phyloP scores from a whole-genome alignment of 2,329 filamentous ascomycete species.

The Cadophora luteo-olivacea region DNA sequence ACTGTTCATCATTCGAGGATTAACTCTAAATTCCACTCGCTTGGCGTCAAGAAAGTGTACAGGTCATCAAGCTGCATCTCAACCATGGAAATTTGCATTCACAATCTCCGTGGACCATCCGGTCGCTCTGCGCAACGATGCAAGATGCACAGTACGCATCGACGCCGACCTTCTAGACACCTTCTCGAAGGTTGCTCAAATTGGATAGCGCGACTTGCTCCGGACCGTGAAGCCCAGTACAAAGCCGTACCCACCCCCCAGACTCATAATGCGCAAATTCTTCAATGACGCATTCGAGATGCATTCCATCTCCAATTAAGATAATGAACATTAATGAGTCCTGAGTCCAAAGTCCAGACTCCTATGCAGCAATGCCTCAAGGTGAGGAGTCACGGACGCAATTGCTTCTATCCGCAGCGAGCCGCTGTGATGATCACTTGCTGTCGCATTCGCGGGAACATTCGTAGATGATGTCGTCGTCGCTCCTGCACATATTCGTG shows the following conservation, averaged over 20 bases:
- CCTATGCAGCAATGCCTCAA: slow-evolving; percentile 13
- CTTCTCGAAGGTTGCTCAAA: slow-evolving; percentile 24
- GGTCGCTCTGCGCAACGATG: not conserved
- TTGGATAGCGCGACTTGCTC: not conserved
- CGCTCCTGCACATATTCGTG: slow-evolving; percentile 4
- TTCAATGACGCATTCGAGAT: slow-evolving; percentile 10
- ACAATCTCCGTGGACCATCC: slow-evolving; percentile 8
- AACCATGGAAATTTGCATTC: slow-evolving; percentile 9
- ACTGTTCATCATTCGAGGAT: slow-evolving; percentile 7
- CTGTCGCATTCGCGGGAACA: not conserved
- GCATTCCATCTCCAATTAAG: not conserved
- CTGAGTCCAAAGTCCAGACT: not conserved
- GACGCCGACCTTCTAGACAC: not conserved
- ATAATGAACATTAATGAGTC: slow-evolving; percentile 6
- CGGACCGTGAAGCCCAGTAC: not conserved
- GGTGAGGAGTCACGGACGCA: slow-evolving; percentile 11
- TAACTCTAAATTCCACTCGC: slow-evolving; percentile 18
- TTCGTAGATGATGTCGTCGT: slow-evolving; percentile 11
- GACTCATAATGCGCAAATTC: not conserved
- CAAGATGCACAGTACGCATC: slow-evolving; percentile 13
- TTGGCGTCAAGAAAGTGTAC: slow-evolving; percentile 5
- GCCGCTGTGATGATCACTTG: slow-evolving; percentile 9
- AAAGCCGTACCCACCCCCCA: slow-evolving; percentile 12
- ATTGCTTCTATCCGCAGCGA: not conserved
- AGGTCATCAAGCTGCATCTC: slow-evolving; percentile 25